These are phyloP conservation scores for Raffaelea arxii DNA, from an alignment of 2,329 filamentous ascomycete species.

Conservation along the genomic window DNA sequence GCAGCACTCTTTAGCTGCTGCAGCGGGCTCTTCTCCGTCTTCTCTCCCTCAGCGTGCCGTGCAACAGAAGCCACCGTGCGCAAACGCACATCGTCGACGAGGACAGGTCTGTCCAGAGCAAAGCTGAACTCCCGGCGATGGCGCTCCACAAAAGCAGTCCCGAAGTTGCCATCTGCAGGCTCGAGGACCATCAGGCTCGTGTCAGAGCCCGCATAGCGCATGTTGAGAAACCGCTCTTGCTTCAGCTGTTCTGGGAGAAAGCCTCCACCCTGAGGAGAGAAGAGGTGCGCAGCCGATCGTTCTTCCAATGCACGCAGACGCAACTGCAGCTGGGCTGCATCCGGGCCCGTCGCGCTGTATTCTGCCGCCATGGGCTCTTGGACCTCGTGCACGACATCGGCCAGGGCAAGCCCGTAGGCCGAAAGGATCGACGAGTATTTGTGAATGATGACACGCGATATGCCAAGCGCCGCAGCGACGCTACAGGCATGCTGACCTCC, in stretches of 20 bases:
- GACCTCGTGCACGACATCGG: constrained; percentile 65
- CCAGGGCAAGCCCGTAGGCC: constrained; percentile 84
- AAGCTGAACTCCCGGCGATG: too few relatives aligned
- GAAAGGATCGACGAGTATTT: constrained; percentile 81
- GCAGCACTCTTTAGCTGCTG: too few relatives aligned
- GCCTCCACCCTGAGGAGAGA: neutral
- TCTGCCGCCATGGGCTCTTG: constrained; percentile 36
- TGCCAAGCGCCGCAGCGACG: constrained; percentile 74
- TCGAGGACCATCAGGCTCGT: constrained; percentile 82
- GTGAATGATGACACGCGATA: constrained; percentile 76
- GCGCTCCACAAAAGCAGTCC: constrained; percentile 50
- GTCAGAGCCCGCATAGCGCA: constrained; percentile 68
- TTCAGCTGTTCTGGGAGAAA: neutral
- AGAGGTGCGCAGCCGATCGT: neutral
- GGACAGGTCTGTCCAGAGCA: too few relatives aligned
- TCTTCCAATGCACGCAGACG: constrained; percentile 63
- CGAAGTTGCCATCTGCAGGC: constrained; percentile 51
- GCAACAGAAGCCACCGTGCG: too few relatives aligned
- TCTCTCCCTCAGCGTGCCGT: too few relatives aligned
- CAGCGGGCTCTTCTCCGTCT: too few relatives aligned
- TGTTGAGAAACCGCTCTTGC: neutral
- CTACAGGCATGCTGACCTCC: constrained; percentile 85
- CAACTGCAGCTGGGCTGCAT: constrained; percentile 47
- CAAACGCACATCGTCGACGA: too few relatives aligned
- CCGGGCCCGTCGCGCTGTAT: neutral